Conservation (phyloP, 139 green algal species). For the Tetratostichococcus sp. region DNA sequence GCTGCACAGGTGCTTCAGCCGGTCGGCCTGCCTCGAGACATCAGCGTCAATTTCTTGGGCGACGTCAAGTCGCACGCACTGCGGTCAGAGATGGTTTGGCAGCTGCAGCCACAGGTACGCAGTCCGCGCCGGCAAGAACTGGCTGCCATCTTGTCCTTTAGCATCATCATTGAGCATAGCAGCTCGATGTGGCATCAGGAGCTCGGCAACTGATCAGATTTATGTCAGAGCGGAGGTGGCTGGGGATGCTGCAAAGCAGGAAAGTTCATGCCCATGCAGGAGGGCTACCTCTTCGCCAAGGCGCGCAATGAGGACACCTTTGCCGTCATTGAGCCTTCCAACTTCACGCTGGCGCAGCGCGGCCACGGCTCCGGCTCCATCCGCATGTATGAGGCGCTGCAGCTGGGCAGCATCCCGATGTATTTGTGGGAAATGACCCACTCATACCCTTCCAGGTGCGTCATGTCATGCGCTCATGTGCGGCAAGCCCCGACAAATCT, state of each 20-base stretch:
- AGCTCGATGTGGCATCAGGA: too few relatives aligned
- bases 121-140: too few relatives aligned
- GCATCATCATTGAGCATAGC: too few relatives aligned
- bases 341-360: background rate
- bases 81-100: background rate
- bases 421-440: background rate
- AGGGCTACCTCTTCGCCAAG: background rate
- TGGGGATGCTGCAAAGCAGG: too few relatives aligned
- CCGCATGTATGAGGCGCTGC: background rate
- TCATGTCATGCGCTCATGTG: too few relatives aligned
- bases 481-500: too few relatives aligned
- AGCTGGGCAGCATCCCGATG: background rate
- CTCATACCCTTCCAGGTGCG: too few relatives aligned
- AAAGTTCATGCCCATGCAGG: too few relatives aligned
- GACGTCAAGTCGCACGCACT: background rate
- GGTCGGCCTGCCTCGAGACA: background rate
- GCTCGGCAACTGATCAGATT: too few relatives aligned
- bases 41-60: background rate
- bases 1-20: background rate
- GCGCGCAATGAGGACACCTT: background rate
- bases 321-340: background rate
- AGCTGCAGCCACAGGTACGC: too few relatives aligned
- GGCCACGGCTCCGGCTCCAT: background rate
- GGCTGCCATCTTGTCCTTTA: too few relatives aligned
- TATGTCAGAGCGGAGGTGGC: too few relatives aligned